Percentiles rank a stretch among this genome's conserved stretches.
Conservation (phyloP, 2,329 filamentous ascomycete genomes). For the Trichoderma cornu-damae region DNA sequence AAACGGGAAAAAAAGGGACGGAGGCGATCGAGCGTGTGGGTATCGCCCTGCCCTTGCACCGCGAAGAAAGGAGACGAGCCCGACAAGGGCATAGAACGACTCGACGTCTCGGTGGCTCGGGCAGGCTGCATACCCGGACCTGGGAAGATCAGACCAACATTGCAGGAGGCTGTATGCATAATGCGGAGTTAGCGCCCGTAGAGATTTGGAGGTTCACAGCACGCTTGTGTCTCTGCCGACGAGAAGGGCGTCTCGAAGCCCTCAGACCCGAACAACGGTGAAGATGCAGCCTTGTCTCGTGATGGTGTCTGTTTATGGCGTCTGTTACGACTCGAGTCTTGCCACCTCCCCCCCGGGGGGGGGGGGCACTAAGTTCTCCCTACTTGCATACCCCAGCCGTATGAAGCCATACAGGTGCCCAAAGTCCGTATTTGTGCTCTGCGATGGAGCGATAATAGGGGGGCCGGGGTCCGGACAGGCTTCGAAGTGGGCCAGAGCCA, state of each 20-base stretch:
- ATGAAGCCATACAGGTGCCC: constrained; percentile 1
- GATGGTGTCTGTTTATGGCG: neutral
- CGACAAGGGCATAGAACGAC: constrained; percentile 6
- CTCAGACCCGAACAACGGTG: neutral
- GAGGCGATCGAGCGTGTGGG: neutral
- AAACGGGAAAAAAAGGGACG: neutral
- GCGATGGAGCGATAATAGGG: constrained; percentile 12
- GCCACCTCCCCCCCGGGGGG: constrained; percentile 1
- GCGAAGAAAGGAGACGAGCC: constrained; percentile 3
- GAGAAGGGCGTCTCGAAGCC: neutral
- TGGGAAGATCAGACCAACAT: constrained; percentile 8
- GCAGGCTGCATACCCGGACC: neutral
- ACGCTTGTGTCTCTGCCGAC: neutral
- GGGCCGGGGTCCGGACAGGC: neutral
- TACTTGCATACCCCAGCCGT: constrained; percentile 3
- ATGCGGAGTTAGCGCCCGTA: constrained; percentile 11
- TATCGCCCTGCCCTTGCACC: neutral
- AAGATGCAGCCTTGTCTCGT: constrained; percentile 12
- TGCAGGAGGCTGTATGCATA: constrained; percentile 12
- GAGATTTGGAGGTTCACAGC: neutral
- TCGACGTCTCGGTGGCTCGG: neutral
- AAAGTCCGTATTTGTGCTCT: constrained; percentile 5
- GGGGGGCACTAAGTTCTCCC: constrained; percentile 1
- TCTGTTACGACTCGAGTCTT: constrained; percentile 6
- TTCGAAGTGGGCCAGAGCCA: constrained; percentile 12